Base-by-base conservation (phyloP, 2,329 filamentous ascomycete species). In the Lasiodiplodia citricola region DNA sequence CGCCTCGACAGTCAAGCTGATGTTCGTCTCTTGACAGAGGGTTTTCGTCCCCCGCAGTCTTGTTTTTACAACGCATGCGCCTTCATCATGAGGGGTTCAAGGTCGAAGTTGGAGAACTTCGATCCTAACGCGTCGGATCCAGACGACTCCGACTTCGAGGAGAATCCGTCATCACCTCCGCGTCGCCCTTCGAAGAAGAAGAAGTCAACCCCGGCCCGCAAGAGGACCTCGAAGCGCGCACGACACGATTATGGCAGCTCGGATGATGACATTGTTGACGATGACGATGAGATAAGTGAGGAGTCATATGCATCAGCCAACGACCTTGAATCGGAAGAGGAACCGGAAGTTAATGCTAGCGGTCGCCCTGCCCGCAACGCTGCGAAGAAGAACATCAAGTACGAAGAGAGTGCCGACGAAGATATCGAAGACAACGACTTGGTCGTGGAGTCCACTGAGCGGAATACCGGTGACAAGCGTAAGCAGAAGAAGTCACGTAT, bases 351-450 rank as follows among this genome's bases (percentile, higher is more conserved):
- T 69, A 89, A 88, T 73, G 85, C 86, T 47, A 85, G 86, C 62
- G 88, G 88, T 44, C 81, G 87, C 58, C 83, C 84, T 55, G 83
- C 86, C 71, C 84, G 88, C 71, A 82, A 82, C 69, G 86, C 83
- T n/a, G 84, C 86, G 13, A 85, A 85, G 74, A 86, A 87, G 72
- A 77, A 79, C 28, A 82, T 85, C 55, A 83, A 82, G 38, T 90
- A 90, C 81, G 83, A 87, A 71, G 87, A 89, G 75, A 72, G 71
- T 7, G 83, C 81, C 65, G 83, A 84, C 31, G 82, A 84, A 51
- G 83, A 82, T 71, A 79, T 82, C 65, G 78, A 81, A 72, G 79
- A 79, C 56, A 47, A 64, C 23, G 37, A 47, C 14, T 16, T 52
- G 2, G 21, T 64, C 10, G 28, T 50, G 58, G 47, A 64, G 44